Conservation (phyloP, 192 early-diverging fungal genomes). For the Backusella psychrophila region DNA sequence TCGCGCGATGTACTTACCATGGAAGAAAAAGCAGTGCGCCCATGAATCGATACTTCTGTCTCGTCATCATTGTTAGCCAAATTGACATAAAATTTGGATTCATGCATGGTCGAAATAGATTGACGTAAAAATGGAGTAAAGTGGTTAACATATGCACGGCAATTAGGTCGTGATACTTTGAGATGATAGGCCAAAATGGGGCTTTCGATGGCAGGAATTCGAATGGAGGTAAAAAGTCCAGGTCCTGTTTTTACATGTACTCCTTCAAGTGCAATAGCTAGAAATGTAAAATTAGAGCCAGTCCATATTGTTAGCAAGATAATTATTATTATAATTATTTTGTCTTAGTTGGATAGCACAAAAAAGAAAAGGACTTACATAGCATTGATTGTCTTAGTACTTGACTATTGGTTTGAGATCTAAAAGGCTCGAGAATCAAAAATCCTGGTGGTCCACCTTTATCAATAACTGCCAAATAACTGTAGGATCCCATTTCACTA, state of each 20-base stretch:
- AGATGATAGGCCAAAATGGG: slow-evolving; percentile 51
- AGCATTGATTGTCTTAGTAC: slow-evolving; percentile 35
- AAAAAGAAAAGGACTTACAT: slow-evolving; percentile 27
- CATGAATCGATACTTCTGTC: slow-evolving; percentile 51
- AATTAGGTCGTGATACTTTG: slow-evolving; percentile 35
- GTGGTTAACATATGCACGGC: slow-evolving; percentile 9
- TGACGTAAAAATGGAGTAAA: slow-evolving; percentile 53
- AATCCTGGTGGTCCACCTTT: slow-evolving; percentile 38
- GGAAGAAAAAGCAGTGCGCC: slow-evolving; percentile 42
- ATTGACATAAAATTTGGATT: slow-evolving; percentile 54
- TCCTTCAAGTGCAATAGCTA: slow-evolving; percentile 20
- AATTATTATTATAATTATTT: neutral
- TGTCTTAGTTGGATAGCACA: neutral
- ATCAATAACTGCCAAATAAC: slow-evolving; percentile 41
- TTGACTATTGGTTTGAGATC: slow-evolving; percentile 18
- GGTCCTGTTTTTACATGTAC: slow-evolving; percentile 16
- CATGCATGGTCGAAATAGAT: slow-evolving; percentile 53
- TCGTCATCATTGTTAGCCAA: slow-evolving; percentile 20
- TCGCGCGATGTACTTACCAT: slow-evolving; percentile 9
- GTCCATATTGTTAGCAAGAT: neutral
- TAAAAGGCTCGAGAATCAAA: slow-evolving; percentile 39
- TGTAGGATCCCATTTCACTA: slow-evolving; percentile 37
- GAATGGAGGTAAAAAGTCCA: slow-evolving; percentile 38
- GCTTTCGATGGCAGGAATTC: slow-evolving; percentile 50
- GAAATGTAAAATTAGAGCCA: neutral